Percentiles rank a stretch among this genome's conserved stretches.
Conservation (phyloP, 2,329 filamentous ascomycete genomes). For the Calonectria montana region DNA sequence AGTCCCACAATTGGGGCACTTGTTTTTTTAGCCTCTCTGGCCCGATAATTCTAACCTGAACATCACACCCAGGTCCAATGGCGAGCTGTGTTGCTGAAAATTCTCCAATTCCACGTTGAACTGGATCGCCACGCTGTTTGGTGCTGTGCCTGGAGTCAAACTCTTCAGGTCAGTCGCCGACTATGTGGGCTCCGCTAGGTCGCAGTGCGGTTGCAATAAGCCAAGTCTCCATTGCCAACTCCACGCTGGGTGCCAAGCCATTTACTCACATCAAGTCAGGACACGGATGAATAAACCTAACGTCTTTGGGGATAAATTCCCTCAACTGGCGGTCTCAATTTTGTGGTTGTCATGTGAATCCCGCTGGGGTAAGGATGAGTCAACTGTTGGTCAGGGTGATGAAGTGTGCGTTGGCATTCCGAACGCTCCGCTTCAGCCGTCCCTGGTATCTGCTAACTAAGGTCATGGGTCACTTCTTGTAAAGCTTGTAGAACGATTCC, state of each 20-base stretch:
- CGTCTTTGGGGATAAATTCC: slow-evolving; percentile 34
- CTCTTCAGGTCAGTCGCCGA: slow-evolving; percentile 37
- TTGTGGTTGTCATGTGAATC: slow-evolving; percentile 8
- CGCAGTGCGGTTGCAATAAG: background rate
- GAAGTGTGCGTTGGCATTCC: background rate
- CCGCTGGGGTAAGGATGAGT: background rate
- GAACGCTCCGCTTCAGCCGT: background rate
- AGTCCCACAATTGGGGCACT: slow-evolving; percentile 31
- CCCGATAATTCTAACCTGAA: slow-evolving; percentile 15
- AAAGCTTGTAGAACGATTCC: background rate
- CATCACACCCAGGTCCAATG: slow-evolving; percentile 24
- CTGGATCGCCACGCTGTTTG: background rate
- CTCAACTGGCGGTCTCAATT: background rate
- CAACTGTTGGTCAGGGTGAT: background rate
- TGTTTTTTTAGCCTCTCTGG: slow-evolving; percentile 22
- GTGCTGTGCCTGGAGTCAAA: background rate
- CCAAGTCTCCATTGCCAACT: background rate
- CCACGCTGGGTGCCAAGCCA: background rate
- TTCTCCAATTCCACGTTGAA: background rate
- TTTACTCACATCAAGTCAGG: background rate
- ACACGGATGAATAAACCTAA: background rate
- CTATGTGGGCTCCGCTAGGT: background rate
- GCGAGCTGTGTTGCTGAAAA: slow-evolving; percentile 15
- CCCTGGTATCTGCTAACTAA: background rate
- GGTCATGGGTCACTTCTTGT: background rate